Evolutionary conservation across 345 rosid genomes (phyloP).

Genomic region (Lumnitzera racemosa): DNA sequence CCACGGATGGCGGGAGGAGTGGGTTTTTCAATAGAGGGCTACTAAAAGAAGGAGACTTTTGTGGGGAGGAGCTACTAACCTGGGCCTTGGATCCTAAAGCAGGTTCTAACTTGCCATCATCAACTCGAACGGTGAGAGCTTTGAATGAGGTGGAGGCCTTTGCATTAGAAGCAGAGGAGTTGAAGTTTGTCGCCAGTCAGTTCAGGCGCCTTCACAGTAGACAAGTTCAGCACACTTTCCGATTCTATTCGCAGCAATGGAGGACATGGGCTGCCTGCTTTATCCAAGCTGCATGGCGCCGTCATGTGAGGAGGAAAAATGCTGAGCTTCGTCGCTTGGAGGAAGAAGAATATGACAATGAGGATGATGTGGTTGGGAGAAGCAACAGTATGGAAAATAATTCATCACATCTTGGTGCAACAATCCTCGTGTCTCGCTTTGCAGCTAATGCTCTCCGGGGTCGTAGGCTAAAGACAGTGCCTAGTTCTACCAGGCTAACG

Average conservation of each 20-base stretch:
- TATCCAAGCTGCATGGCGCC: constrained; percentile 75
- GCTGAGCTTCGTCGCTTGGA: constrained; percentile 50
- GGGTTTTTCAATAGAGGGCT: constrained; percentile 74
- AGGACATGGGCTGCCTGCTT: constrained; percentile 87
- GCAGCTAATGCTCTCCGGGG: constrained; percentile 67
- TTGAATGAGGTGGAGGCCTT: constrained; percentile 79
- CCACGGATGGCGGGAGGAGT: constrained; percentile 87
- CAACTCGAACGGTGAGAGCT: constrained; percentile 62
- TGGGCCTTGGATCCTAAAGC: constrained; percentile 80
- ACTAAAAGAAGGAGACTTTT: constrained; percentile 69
- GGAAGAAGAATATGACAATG: constrained; percentile 18
- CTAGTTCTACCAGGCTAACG: constrained; percentile 22
- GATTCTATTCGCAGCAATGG: constrained; percentile 94
- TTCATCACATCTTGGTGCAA: constrained; percentile 46
- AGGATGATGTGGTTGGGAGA: constrained; percentile 20
- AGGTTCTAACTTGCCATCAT: constrained; percentile 46
- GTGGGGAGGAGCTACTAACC: constrained; percentile 75
- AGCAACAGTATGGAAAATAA: constrained; percentile 3
- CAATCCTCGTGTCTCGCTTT: constrained; percentile 65
- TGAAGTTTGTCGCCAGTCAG: constrained; percentile 80
- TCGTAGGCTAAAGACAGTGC: constrained; percentile 19
- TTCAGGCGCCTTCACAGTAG: constrained; percentile 84
- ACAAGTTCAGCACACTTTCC: constrained; percentile 77
- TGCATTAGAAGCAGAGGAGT: constrained; percentile 79
- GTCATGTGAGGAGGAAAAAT: constrained; percentile 47